Evolutionary conservation across 1,139 yeast genomes (phyloP).

Genomic region (Kodamaea sp.): DNA sequence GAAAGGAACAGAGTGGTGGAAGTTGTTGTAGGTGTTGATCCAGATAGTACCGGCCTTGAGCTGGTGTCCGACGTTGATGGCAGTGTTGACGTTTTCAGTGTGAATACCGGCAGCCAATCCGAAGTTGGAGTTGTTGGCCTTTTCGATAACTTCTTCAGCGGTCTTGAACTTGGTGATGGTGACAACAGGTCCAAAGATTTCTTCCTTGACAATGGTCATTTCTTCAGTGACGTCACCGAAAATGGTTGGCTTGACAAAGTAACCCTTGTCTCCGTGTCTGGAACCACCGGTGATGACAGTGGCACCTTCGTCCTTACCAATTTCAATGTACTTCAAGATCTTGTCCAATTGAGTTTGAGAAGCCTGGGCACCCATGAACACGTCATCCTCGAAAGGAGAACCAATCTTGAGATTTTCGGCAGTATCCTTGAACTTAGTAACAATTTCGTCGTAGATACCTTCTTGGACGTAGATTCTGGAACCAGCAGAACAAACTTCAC

Average conservation of each 20-base stretch:
- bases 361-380: constrained; percentile 87
- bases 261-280: constrained; percentile 68
- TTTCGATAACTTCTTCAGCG: constrained; percentile 65
- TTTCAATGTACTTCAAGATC: constrained; percentile 69
- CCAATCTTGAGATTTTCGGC: constrained; percentile 64
- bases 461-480: constrained; percentile 81
- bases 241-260: constrained; percentile 76
- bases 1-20: constrained; percentile 78
- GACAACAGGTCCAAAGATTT: constrained; percentile 87
- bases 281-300: constrained; percentile 76
- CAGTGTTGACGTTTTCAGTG: constrained; percentile 51
- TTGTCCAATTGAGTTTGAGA: constrained; percentile 73
- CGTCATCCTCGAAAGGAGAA: constrained; percentile 69
- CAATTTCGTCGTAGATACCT: constrained; percentile 66
- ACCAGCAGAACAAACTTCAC: constrained; percentile 90
- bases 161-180: constrained; percentile 72
- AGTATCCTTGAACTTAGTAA: constrained; percentile 59
- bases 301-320: constrained; percentile 78
- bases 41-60: constrained; percentile 82
- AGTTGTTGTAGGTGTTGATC: constrained; percentile 83
- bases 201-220: constrained; percentile 74
- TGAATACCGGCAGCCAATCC: constrained; percentile 89
- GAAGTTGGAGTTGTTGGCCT: constrained; percentile 74
- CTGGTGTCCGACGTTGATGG: constrained; percentile 60
- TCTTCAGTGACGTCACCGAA: constrained; percentile 68